Percentiles rank a stretch among this genome's conserved stretches.
phyloP scores from a whole-genome alignment of 805 yeast genomes.

The Candida maris region DNA sequence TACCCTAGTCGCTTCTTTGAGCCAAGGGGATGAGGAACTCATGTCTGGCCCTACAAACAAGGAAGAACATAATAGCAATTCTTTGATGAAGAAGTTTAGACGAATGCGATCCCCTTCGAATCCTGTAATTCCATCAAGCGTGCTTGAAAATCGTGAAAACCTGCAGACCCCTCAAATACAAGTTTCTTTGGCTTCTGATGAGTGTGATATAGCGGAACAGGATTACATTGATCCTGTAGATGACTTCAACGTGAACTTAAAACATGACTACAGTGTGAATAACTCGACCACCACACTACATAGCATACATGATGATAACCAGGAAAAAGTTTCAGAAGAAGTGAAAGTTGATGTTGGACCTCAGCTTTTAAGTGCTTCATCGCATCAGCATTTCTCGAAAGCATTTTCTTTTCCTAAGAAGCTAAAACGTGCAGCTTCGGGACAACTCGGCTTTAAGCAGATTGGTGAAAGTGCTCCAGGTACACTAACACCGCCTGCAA shows the following conservation, averaged over 20 bases:
- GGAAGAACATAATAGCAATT: conserved; percentile 17
- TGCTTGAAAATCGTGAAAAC: not conserved
- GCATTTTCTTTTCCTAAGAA: conserved; percentile 34
- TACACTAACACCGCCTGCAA: conserved; percentile 6
- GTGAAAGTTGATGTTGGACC: conserved; percentile 1
- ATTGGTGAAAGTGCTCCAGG: conserved; percentile 19
- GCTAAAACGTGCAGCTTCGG: conserved; percentile 78
- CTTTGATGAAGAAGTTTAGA: conserved; percentile 31
- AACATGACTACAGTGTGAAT: conserved; percentile 31
- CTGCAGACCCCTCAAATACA: conserved; percentile 7
- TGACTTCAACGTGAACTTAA: conserved; percentile 28
- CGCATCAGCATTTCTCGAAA: conserved; percentile 4
- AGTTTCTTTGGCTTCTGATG: conserved; percentile 11
- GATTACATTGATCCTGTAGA: conserved; percentile 21
- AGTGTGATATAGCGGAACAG: conserved; percentile 27
- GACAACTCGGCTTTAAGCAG: conserved; percentile 60
- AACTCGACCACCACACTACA: conserved; percentile 25
- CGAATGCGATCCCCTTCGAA: conserved; percentile 34
- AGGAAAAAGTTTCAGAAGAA: conserved; percentile 2
- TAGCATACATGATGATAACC: conserved; percentile 4
- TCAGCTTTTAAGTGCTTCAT: conserved; percentile 1
- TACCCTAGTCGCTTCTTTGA: not conserved
- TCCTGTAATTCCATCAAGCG: conserved; percentile 17
- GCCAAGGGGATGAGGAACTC: conserved; percentile 10
- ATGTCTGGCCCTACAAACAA: not conserved